Percentiles rank a stretch among this genome's conserved stretches.
Evolutionary conservation across 805 yeast genomes (phyloP).

Genomic region (Ogataea kodamae): DNA sequence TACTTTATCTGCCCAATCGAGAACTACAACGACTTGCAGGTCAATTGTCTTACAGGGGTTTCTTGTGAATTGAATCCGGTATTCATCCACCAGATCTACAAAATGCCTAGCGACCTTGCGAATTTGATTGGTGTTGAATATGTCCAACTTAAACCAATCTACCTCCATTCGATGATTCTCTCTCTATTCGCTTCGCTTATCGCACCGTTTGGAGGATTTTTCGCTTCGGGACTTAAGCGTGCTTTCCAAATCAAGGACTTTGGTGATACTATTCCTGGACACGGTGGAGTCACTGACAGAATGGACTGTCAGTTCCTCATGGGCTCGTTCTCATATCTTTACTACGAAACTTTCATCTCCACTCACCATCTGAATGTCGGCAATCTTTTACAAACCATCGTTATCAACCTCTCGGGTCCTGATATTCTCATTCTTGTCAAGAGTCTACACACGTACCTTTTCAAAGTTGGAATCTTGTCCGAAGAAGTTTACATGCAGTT

Average conservation of each 20-base stretch:
- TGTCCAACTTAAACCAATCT: constrained; percentile 75
- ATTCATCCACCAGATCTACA: constrained; percentile 76
- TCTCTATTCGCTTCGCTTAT: constrained; percentile 95
- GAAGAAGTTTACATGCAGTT: constrained; percentile 35
- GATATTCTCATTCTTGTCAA: constrained; percentile 63
- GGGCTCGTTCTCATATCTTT: constrained; percentile 93
- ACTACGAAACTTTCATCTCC: constrained; percentile 88
- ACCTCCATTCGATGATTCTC: constrained; percentile 79
- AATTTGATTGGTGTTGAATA: constrained; percentile 40
- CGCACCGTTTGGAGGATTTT: constrained; percentile 98
- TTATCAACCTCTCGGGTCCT: constrained; percentile 61
- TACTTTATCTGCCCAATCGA: constrained; percentile 86
- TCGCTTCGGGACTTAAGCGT: constrained; percentile 95
- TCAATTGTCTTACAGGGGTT: constrained; percentile 57
- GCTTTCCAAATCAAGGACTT: constrained; percentile 95
- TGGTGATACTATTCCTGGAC: constrained; percentile 98
- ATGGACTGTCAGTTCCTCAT: constrained; percentile 96
- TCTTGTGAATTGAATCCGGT: constrained; percentile 85
- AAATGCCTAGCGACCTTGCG: constrained; percentile 66
- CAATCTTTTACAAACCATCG: constrained; percentile 68
- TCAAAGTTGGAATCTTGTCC: constrained; percentile 39
- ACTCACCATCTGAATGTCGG: constrained; percentile 70
- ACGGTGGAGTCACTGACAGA: constrained; percentile 97
- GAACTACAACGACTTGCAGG: constrained; percentile 50
- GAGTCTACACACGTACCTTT: constrained; percentile 54